Percentiles rank a stretch among this genome's conserved stretches.
These are phyloP conservation scores for Saccharomycopsis phalli DNA, from an alignment of 1,139 yeast genomes.

Conservation along the genomic window DNA sequence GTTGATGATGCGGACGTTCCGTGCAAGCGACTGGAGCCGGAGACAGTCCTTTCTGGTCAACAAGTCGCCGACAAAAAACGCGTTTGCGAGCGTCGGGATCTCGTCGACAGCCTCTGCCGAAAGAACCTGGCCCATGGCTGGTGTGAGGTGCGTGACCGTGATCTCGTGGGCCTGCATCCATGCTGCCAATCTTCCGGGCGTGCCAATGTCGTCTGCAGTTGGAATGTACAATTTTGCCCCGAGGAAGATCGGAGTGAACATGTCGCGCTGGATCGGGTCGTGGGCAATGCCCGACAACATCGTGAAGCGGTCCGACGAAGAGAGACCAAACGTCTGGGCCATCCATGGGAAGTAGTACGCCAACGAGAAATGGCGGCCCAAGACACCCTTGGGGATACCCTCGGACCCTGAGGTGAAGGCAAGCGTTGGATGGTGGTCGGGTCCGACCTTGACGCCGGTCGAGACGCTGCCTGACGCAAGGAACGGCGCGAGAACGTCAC, in stretches of 20 bases:
- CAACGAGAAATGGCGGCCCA: slow-evolving; percentile 92
- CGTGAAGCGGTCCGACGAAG: slow-evolving; percentile 80
- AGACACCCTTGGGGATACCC: slow-evolving; percentile 97
- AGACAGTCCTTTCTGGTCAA: slow-evolving; percentile 94
- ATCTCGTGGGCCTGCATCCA: slow-evolving; percentile 95
- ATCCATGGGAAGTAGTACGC: slow-evolving; percentile 99
- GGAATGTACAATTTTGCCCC: slow-evolving; percentile 94
- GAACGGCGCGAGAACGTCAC: slow-evolving; percentile 34
- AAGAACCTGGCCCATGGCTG: slow-evolving; percentile 97
- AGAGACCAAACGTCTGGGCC: slow-evolving; percentile 73
- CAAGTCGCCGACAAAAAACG: slow-evolving; percentile 97
- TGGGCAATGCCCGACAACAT: slow-evolving; percentile 99
- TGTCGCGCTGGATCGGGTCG: slow-evolving; percentile 98
- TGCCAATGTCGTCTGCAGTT: slow-evolving; percentile 94
- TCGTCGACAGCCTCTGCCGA: slow-evolving; percentile 94
- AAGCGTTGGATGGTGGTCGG: slow-evolving; percentile 93
- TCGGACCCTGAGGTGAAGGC: slow-evolving; percentile 98
- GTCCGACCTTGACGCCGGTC: slow-evolving; percentile 93
- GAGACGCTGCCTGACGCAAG: slow-evolving; percentile 41
- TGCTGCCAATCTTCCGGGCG: slow-evolving; percentile 93
- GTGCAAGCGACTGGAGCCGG: slow-evolving; percentile 84
- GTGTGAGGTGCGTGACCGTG: slow-evolving; percentile 94
- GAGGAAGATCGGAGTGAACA: slow-evolving; percentile 92
- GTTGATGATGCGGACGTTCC: slow-evolving; percentile 82
- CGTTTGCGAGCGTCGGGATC: slow-evolving; percentile 83